These are phyloP conservation scores for Trapa incisa DNA, from an alignment of 345 rosid genomes.

Conservation along the genomic window DNA sequence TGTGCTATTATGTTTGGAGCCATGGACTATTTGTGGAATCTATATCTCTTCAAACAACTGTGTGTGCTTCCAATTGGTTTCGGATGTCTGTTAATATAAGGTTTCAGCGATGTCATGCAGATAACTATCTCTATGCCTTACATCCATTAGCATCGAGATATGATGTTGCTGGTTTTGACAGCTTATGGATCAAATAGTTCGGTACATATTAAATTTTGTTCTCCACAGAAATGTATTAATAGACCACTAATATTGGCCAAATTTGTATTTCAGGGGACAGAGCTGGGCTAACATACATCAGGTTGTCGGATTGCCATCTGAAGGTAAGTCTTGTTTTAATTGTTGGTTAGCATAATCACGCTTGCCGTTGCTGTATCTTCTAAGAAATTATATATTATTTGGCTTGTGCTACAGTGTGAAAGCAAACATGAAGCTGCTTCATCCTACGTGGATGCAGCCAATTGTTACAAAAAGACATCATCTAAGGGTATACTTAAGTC, in stretches of 20 bases:
- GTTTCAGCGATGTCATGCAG: background rate
- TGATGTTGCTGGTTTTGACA: background rate
- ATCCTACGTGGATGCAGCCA: slow-evolving; percentile 80
- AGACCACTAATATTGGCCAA: background rate
- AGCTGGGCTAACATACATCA: slow-evolving; percentile 58
- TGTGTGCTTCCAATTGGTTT: background rate
- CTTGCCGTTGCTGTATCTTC: background rate
- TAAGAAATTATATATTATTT: background rate
- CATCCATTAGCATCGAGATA: background rate
- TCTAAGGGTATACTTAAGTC: slow-evolving; percentile 38
- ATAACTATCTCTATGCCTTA: background rate
- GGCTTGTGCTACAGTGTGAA: slow-evolving; percentile 34
- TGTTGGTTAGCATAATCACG: background rate
- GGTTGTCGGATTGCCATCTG: slow-evolving; percentile 61
- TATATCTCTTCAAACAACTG: background rate
- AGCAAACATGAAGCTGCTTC: slow-evolving; percentile 86
- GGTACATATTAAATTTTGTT: background rate
- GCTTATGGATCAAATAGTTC: background rate
- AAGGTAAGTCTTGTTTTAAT: slow-evolving; percentile 26
- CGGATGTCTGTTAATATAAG: background rate
- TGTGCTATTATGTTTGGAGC: background rate
- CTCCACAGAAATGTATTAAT: background rate
- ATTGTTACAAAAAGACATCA: slow-evolving; percentile 67
- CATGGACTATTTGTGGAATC: background rate
- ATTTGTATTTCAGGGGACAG: slow-evolving; percentile 50